Base-by-base conservation (phyloP, 495 filamentous ascomycete genomes). In the Podospora pseudopauciseta region DNA sequence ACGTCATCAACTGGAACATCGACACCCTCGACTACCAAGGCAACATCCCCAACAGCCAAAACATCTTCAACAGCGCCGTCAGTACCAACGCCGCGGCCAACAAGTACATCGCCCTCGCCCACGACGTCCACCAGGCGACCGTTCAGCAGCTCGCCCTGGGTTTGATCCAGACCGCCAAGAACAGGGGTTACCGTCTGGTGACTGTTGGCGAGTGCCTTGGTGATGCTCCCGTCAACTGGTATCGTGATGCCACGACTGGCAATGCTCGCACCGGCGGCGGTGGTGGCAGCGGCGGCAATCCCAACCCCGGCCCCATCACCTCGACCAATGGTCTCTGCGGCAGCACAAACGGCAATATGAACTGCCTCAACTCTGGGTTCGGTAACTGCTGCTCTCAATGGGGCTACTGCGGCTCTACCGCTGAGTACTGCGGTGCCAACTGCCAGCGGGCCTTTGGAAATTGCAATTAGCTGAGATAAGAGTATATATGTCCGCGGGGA, bases 21-120 rank as follows among this genome's bases (percentile, higher is more conserved):
- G 89, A 91, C 74, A 91, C 89, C 2, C 81, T 86, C 34, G 89
- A 91, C 77, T 91, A 87, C 72, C 75, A 81, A 58, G 83, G 89
- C 65, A 80, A 84, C 63, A 75, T 74, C 28, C 83, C 85, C 0
- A 79, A 73, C 9, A 85, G 87, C 44, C 86, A 88, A 73, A 81
- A 86, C 64, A 84, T 85, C 28, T 78, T 83, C 55, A 67, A 78
- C 26, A 58, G 60, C 6, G 58, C 65, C 20, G 39, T 75, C 0
- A 23, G 23, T 60, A 65, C 11, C 18, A 70, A 77, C 27, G 80
- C 68, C 60, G 73, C 80, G 18, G 69, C 75, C 0, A 82, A 79
- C 27, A 66, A 67, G 32, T 77, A 75, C 55, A 71, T 77, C 49
- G 67, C 68, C 49, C 89, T 91, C 64, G 68, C 75, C 23, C 89